A percentile compares a stretch with the other conserved stretches of the same genome.
These are phyloP conservation scores for Seminavis robusta DNA, from an alignment of 108 stramenopile genomes.

Conservation along the genomic window DNA sequence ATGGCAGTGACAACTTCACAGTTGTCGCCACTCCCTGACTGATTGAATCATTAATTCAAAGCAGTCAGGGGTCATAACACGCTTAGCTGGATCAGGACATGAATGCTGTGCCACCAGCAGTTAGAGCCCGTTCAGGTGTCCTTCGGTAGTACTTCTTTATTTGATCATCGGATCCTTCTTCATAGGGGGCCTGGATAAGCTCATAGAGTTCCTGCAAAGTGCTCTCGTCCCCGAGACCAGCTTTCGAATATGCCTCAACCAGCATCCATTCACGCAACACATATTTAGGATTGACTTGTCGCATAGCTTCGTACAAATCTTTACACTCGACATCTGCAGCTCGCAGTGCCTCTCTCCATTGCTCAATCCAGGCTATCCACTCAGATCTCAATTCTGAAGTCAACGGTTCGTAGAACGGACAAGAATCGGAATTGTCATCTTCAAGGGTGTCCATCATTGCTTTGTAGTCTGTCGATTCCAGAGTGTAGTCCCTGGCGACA, in stretches of 20 bases:
- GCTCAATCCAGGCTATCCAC: constrained; percentile 52
- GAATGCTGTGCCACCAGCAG: constrained; percentile 79
- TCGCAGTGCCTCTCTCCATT: constrained; percentile 59
- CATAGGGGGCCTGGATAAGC: constrained; percentile 66
- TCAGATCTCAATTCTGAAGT: constrained; percentile 29
- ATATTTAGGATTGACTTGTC: constrained; percentile 69
- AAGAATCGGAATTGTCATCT: constrained; percentile 14
- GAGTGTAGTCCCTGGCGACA: constrained; percentile 46
- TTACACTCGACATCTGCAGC: constrained; percentile 2
- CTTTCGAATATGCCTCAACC: constrained; percentile 80
- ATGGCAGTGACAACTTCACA: neutral
- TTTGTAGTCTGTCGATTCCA: constrained; percentile 44
- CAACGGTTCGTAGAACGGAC: constrained; percentile 70
- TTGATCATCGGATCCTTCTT: constrained; percentile 55
- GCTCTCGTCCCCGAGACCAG: constrained; percentile 53
- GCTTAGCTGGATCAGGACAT: constrained; percentile 84
- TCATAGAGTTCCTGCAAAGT: constrained; percentile 58
- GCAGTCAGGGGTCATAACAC: neutral
- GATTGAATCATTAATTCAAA: neutral
- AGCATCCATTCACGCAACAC: constrained; percentile 85
- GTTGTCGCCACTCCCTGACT: neutral
- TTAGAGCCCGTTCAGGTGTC: constrained; percentile 59
- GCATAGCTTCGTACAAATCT: constrained; percentile 47
- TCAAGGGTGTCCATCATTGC: constrained; percentile 55
- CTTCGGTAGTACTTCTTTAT: constrained; percentile 57